Evolutionary conservation across 352 stramenopile species (phyloP).

Genomic region (Halophytophthora batemanensis): DNA sequence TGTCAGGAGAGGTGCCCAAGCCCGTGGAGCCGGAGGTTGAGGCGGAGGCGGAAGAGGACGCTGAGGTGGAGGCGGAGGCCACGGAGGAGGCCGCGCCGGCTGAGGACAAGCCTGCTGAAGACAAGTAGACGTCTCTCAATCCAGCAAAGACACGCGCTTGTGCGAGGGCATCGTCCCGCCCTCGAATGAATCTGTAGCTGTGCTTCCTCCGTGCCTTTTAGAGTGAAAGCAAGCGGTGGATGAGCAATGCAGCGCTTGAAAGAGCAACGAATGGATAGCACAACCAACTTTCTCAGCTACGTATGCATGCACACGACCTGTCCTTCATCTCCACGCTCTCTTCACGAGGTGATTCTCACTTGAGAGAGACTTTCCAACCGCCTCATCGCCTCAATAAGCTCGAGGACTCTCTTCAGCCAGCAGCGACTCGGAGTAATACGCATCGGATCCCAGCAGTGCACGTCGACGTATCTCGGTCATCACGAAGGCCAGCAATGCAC

Average conservation of each 20-base stretch:
- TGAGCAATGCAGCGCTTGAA: slow-evolving; percentile 21
- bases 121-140: slow-evolving; percentile 10
- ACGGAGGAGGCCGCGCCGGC: slow-evolving; percentile 5
- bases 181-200: not conserved
- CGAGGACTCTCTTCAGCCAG: slow-evolving; percentile 50
- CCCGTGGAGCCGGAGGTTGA: slow-evolving; percentile 20
- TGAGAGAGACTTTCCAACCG: too few relatives aligned
- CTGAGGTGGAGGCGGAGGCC: slow-evolving; percentile 8
- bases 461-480: slow-evolving; percentile 35
- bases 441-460: slow-evolving; percentile 26
- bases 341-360: too few relatives aligned
- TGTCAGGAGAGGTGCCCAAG: slow-evolving; percentile 42
- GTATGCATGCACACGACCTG: slow-evolving; percentile 27
- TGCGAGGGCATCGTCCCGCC: not conserved
- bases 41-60: slow-evolving; percentile 10
- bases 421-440: slow-evolving; percentile 64
- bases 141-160: slow-evolving; percentile 1
- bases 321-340: too few relatives aligned
- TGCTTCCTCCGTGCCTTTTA: slow-evolving; percentile 9
- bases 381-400: not conserved
- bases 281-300: slow-evolving; percentile 5
- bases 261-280: slow-evolving; percentile 5
- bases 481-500: slow-evolving; percentile 38
- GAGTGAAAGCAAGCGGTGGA: slow-evolving; percentile 14
- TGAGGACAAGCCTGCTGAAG: slow-evolving; percentile 14